phyloP scores from a whole-genome alignment of 1,139 yeast species.

The Kodamaea alishanica region DNA sequence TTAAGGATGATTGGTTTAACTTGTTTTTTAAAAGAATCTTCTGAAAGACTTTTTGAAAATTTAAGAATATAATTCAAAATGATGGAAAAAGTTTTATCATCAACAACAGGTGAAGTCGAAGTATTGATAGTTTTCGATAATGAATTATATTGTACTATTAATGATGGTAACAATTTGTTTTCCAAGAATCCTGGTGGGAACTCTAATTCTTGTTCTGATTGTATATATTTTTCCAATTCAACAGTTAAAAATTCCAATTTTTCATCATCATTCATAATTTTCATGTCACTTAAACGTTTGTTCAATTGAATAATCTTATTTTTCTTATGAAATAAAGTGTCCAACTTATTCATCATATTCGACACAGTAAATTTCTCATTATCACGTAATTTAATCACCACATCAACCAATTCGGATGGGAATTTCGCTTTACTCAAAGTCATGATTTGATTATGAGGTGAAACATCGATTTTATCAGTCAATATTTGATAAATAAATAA shows the following conservation, averaged over 20 bases:
- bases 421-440: conserved; percentile 6
- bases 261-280: conserved; percentile 47
- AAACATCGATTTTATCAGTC: conserved; percentile 14
- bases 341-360: conserved; percentile 24
- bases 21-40: conserved; percentile 37
- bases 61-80: conserved; percentile 46
- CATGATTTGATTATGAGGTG: conserved; percentile 5
- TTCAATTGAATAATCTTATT: conserved; percentile 46
- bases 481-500: conserved; percentile 47
- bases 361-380: conserved; percentile 7
- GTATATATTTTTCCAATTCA: conserved; percentile 32
- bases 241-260: conserved; percentile 51
- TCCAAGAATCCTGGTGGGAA: conserved; percentile 63
- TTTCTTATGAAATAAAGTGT: conserved; percentile 23
- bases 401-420: conserved; percentile 7
- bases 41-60: conserved; percentile 39
- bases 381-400: conserved; percentile 11
- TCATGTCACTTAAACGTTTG: conserved; percentile 49
- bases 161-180: conserved; percentile 64
- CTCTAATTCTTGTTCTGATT: conserved; percentile 16
- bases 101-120: conserved; percentile 28
- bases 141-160: conserved; percentile 37
- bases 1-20: conserved; percentile 64
- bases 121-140: conserved; percentile 24
- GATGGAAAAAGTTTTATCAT: conserved; percentile 39